Evolutionary conservation across 1,139 yeast genomes (phyloP).

Genomic region (Taphrina betulina): DNA sequence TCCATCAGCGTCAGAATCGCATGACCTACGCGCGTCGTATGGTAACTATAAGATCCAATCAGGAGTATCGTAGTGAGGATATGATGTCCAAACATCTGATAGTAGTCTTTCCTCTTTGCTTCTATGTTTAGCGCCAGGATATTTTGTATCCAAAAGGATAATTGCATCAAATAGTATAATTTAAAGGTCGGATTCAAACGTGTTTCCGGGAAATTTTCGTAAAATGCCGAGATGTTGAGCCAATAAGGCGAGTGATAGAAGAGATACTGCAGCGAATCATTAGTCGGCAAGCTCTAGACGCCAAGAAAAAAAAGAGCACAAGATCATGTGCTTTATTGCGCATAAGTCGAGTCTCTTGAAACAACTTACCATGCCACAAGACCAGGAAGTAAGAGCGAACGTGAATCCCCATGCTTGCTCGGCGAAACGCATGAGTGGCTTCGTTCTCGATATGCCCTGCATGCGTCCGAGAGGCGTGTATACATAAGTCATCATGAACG

Average conservation of each 20-base stretch:
- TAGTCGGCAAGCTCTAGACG: neutral
- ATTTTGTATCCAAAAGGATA: conserved; percentile 80
- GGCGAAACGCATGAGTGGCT: conserved; percentile 65
- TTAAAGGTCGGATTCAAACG: conserved; percentile 52
- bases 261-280: conserved; percentile 46
- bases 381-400: conserved; percentile 61
- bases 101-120: conserved; percentile 73
- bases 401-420: conserved; percentile 81
- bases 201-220: conserved; percentile 76
- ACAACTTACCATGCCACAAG: conserved; percentile 50
- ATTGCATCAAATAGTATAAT: conserved; percentile 66
- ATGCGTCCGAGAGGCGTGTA: conserved; percentile 60
- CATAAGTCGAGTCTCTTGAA: neutral
- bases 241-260: conserved; percentile 50
- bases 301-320: neutral
- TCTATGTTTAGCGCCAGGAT: conserved; percentile 74
- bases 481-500: conserved; percentile 58
- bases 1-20: conserved; percentile 79
- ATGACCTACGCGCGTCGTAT: conserved; percentile 76
- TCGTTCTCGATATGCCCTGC: conserved; percentile 52
- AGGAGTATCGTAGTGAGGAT: conserved; percentile 70
- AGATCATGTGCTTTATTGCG: neutral
- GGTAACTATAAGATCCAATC: conserved; percentile 69
- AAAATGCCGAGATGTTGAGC: conserved; percentile 45
- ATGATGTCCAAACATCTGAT: conserved; percentile 86